These are phyloP conservation scores for Phycomyces blakesleeanus DNA, from an alignment of 192 early-diverging fungal genomes.

Conservation along the genomic window DNA sequence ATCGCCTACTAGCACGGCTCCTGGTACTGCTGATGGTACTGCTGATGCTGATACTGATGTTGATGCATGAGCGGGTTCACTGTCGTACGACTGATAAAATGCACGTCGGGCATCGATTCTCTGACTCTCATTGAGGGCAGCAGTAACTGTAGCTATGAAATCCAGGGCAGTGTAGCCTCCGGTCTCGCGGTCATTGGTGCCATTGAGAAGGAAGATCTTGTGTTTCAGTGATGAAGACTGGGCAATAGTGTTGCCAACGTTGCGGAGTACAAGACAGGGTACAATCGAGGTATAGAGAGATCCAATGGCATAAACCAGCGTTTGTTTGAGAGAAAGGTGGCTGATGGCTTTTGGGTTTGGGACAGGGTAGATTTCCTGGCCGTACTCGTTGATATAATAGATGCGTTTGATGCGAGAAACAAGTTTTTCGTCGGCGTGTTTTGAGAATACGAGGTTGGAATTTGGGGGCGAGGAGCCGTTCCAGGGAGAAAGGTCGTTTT, in stretches of 20 bases:
- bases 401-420: constrained; percentile 54
- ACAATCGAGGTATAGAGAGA: constrained; percentile 72
- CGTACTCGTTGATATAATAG: constrained; percentile 70
- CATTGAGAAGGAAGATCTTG: constrained; percentile 70
- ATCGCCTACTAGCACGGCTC: too few relatives aligned
- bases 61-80: background rate
- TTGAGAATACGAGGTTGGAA: constrained; percentile 54
- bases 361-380: constrained; percentile 63
- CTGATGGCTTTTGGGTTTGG: constrained; percentile 57
- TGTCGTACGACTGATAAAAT: constrained; percentile 27
- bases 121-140: constrained; percentile 55
- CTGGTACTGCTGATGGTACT: too few relatives aligned
- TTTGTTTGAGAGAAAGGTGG: constrained; percentile 48
- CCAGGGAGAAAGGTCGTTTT: background rate
- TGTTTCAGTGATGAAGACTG: constrained; percentile 46
- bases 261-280: constrained; percentile 65
- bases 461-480: constrained; percentile 1
- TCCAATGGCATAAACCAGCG: constrained; percentile 71
- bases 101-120: constrained; percentile 35
- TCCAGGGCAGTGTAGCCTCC: constrained; percentile 66
- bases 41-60: constrained; percentile 2
- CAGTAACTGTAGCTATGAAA: constrained; percentile 62
- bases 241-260: constrained; percentile 60
- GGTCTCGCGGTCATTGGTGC: constrained; percentile 67
- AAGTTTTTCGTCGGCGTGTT: constrained; percentile 40